Evolutionary conservation across 805 yeast genomes (phyloP), one percentile per base, ranked within the genome.

Genomic region (Geotrichum ghanense): DNA sequence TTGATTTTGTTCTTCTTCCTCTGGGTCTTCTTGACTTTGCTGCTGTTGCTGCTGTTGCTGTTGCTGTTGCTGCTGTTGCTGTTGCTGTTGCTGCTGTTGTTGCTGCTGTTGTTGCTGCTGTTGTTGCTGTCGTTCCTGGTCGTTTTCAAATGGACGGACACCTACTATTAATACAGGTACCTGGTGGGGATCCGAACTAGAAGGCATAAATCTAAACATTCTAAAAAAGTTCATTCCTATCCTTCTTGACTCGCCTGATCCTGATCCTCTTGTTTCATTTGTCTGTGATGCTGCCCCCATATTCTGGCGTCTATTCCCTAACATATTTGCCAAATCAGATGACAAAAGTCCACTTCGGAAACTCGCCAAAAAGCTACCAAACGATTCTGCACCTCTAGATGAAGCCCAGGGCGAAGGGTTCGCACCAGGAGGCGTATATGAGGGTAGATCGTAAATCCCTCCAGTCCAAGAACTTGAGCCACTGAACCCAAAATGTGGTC

Each of bases 91-190:
- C n/a, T n/a, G n/a, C n/a, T n/a, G n/a, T n/a, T n/a, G n/a, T n/a
- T n/a, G n/a, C 37, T n/a, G 12, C 12, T 31, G 14, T 19, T n/a
- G 12, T 5, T 22, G 46, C 43, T 43, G 48, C 44, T 24, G 44
- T 48, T 19, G 10, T n/a, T 19, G 12, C 25, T 42, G 43, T 40
- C 45, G 50, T 9, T 47, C 50, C n/a, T 46, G 53, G 34, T 51
- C 44, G 42, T 44, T 47, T 14, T 56, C 58, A 45, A 58, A 68
- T 0, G 76, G 69, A 5, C 78, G 59, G 19, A 74, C 70, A 4
- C 78, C 76, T 19, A 74, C 67, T 20, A 74, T 68, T 48, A 74
- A 61, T 2, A 74, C 74, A 1, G 79, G 79, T 2, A 73, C 64
- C 34, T 47, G 22, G 2, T 24, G 22, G n/a, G 43, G 35, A 16